These are phyloP conservation scores for Chrysosporium keratinophilum DNA, from an alignment of 2,329 filamentous ascomycete species.

Conservation along the genomic window DNA sequence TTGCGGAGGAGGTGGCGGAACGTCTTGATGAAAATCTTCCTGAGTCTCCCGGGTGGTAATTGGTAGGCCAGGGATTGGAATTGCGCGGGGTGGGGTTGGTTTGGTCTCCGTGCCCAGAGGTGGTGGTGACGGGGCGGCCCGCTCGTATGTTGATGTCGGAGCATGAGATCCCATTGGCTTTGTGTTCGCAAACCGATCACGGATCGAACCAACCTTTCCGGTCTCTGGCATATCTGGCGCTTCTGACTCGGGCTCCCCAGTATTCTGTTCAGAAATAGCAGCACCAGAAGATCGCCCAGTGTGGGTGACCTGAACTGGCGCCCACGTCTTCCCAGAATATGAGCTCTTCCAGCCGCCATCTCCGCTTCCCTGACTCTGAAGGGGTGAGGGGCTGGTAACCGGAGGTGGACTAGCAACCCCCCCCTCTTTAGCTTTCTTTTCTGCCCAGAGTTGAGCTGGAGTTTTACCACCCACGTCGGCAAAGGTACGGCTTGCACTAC, in stretches of 20 bases:
- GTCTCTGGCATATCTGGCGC: constrained; percentile 43
- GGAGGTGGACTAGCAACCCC: constrained; percentile 41
- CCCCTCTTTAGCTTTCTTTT: constrained; percentile 81
- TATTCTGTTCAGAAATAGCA: constrained; percentile 4
- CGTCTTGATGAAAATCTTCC: constrained; percentile 26
- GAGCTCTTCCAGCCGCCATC: constrained; percentile 77
- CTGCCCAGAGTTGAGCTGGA: constrained; percentile 91
- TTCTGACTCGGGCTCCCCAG: constrained; percentile 24
- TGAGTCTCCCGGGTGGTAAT: constrained; percentile 46
- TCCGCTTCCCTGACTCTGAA: constrained; percentile 61
- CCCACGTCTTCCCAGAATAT: constrained; percentile 85
- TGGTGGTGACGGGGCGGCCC: constrained; percentile 45
- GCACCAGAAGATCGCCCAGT: constrained; percentile 54
- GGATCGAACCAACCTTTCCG: constrained; percentile 61
- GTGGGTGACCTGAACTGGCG: constrained; percentile 62
- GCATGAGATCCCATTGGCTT: constrained; percentile 50
- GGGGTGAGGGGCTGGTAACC: constrained; percentile 32
- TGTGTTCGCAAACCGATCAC: constrained; percentile 73
- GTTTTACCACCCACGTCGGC: constrained; percentile 93
- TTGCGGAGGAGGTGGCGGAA: constrained; percentile 34
- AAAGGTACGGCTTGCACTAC: constrained; percentile 80
- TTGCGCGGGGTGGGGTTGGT: constrained; percentile 55
- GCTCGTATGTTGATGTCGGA: constrained; percentile 27
- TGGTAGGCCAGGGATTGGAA: constrained; percentile 69
- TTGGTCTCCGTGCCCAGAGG: constrained; percentile 59